These are phyloP conservation scores for Huntiella decipiens DNA, from an alignment of 2,329 filamentous ascomycete species.

Conservation along the genomic window DNA sequence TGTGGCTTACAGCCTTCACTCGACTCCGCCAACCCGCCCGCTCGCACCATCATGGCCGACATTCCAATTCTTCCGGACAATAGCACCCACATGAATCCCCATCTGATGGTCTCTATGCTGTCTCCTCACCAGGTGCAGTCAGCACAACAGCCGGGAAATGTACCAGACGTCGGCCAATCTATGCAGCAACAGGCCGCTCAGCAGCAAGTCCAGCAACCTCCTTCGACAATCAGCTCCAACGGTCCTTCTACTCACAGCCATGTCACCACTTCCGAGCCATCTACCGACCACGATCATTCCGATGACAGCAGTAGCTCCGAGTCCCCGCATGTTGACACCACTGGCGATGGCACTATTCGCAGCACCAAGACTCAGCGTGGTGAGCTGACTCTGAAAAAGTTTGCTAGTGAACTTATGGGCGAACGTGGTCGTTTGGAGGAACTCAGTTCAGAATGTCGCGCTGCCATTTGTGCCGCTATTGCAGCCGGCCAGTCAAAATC, in stretches of 20 bases:
- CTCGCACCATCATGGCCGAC: constrained; percentile 7
- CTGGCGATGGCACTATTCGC: constrained; percentile 3
- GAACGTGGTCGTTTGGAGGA: constrained; percentile 10
- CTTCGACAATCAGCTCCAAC: not conserved
- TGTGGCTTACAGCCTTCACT: constrained; percentile 3
- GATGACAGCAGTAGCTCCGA: constrained; percentile 7
- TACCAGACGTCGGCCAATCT: not conserved
- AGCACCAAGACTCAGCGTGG: constrained; percentile 1
- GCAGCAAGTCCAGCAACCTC: not conserved
- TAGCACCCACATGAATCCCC: constrained; percentile 3
- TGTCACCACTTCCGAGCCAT: constrained; percentile 6
- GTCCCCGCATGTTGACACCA: not conserved
- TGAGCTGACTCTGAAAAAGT: constrained; percentile 8
- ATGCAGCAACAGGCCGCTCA: not conserved
- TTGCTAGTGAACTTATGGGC: constrained; percentile 9
- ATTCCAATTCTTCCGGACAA: constrained; percentile 6
- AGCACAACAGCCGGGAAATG: constrained; percentile 1
- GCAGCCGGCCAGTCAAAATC: constrained; percentile 11
- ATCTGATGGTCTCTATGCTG: constrained; percentile 7
- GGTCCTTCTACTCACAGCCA: not conserved
- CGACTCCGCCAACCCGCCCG: constrained; percentile 1
- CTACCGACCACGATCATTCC: constrained; percentile 3
- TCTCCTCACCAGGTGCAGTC: constrained; percentile 8
- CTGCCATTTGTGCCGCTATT: constrained; percentile 11
- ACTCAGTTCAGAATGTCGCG: constrained; percentile 10